Percentiles rank a stretch among this genome's conserved stretches.
phyloP scores from a whole-genome alignment of 768 basidiomycete genomes.

The Tubosaeta sp. region DNA sequence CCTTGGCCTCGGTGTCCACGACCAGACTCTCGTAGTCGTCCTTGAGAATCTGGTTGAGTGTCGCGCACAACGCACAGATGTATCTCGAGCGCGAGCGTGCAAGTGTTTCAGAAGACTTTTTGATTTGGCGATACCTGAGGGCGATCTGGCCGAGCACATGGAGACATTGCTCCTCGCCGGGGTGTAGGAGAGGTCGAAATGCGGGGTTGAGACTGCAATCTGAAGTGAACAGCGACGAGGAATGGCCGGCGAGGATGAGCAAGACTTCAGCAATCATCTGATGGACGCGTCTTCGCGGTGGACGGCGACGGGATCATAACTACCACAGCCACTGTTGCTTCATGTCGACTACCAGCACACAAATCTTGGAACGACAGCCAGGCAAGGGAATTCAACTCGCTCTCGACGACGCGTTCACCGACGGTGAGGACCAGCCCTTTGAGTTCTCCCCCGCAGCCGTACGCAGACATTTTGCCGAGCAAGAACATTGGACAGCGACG shows the following conservation, averaged over 20 bases:
- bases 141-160: constrained; percentile 76
- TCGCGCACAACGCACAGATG: constrained; percentile 72
- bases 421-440: constrained; percentile 44
- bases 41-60: constrained; percentile 67
- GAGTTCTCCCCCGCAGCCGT: constrained; percentile 60
- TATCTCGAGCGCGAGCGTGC: constrained; percentile 67
- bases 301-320: background rate
- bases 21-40: constrained; percentile 79
- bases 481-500: constrained; percentile 34
- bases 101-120: constrained; percentile 46
- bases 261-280: constrained; percentile 87
- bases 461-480: constrained; percentile 56
- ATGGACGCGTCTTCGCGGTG: background rate
- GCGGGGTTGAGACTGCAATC: constrained; percentile 58
- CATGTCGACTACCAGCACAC: constrained; percentile 15
- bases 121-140: constrained; percentile 69
- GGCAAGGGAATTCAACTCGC: constrained; percentile 32
- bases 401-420: constrained; percentile 69
- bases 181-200: constrained; percentile 73
- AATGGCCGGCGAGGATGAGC: constrained; percentile 81
- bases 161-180: constrained; percentile 84
- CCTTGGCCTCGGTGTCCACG: constrained; percentile 74
- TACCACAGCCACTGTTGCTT: background rate
- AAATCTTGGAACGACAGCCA: constrained; percentile 20
- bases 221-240: constrained; percentile 73